Conservation (phyloP, 2,329 filamentous ascomycete genomes). For the Exophiala oligosperma region DNA sequence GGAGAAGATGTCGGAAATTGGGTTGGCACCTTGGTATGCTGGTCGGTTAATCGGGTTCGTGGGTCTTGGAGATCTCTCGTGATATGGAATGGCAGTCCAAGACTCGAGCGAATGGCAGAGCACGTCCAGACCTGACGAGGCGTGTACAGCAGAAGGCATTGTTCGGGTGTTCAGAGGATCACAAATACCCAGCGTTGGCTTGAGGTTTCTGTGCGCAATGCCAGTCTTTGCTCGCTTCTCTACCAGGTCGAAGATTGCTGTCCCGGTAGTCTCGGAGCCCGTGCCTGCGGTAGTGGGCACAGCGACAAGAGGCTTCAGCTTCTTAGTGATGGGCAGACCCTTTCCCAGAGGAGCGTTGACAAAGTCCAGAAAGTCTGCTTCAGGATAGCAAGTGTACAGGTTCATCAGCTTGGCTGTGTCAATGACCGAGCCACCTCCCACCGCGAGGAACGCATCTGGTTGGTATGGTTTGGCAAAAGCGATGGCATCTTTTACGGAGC, state of each 20-base stretch:
- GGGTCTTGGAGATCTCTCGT: slow-evolving; percentile 79
- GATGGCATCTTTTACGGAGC: slow-evolving; percentile 88
- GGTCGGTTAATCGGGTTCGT: slow-evolving; percentile 86
- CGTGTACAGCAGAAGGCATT: slow-evolving; percentile 93
- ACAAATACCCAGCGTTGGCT: slow-evolving; percentile 88
- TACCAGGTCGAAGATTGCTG: slow-evolving; percentile 95
- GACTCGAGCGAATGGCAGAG: slow-evolving; percentile 94
- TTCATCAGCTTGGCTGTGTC: slow-evolving; percentile 99
- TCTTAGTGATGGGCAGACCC: slow-evolving; percentile 70
- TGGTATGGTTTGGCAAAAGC: slow-evolving; percentile 76
- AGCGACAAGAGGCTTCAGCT: slow-evolving; percentile 74
- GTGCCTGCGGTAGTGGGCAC: slow-evolving; percentile 85
- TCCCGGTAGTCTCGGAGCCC: slow-evolving; percentile 92
- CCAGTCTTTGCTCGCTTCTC: slow-evolving; percentile 90
- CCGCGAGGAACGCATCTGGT: slow-evolving; percentile 88
- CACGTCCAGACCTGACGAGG: slow-evolving; percentile 88
- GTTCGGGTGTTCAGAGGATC: slow-evolving; percentile 88
- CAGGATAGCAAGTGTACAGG: slow-evolving; percentile 84
- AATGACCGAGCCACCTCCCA: slow-evolving; percentile 91
- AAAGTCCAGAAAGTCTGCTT: slow-evolving; percentile 94
- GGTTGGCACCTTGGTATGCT: slow-evolving; percentile 95
- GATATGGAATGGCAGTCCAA: slow-evolving; percentile 96
- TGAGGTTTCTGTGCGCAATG: slow-evolving; percentile 91
- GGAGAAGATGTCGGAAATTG: slow-evolving; percentile 96
- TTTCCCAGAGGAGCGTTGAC: slow-evolving; percentile 93